phyloP scores from a whole-genome alignment of 2,329 filamentous ascomycete species.

The Chaetomium globosum region DNA sequence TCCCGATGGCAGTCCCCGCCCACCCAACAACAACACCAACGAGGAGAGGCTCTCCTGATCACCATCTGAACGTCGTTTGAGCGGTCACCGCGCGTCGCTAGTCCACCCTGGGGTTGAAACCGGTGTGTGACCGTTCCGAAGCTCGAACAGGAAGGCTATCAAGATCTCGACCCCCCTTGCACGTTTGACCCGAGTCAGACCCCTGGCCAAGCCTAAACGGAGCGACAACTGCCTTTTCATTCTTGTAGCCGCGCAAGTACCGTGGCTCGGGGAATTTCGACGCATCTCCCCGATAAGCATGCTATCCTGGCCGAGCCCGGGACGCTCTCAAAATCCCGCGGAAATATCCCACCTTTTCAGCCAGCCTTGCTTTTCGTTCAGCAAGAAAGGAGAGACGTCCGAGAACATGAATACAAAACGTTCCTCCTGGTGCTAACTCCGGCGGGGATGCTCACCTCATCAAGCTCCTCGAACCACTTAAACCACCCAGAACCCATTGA shows the following conservation, averaged over 20 bases:
- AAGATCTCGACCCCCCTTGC: neutral
- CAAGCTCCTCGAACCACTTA: neutral
- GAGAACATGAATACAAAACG: neutral
- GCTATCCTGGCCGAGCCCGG: neutral
- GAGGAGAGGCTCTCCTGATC: neutral
- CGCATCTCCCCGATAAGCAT: neutral
- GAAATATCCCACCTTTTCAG: neutral
- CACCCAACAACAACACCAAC: neutral
- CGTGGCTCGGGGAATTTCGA: neutral
- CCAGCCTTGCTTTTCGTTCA: neutral
- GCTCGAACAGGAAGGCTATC: neutral
- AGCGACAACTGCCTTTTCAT: neutral
- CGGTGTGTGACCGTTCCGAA: neutral
- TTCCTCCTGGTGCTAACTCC: neutral
- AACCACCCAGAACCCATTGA: neutral
- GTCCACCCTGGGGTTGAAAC: neutral
- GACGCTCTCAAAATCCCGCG: neutral
- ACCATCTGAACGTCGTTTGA: neutral
- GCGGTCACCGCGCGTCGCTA: neutral
- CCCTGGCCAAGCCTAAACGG: neutral
- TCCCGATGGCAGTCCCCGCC: conserved; percentile 4
- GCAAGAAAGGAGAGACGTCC: neutral
- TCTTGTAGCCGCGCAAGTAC: neutral
- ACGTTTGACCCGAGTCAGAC: neutral
- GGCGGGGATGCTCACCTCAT: neutral